Evolutionary conservation across 176 grass and related monocot species (phyloP), one percentile per base, ranked within the genome.

Genomic region (Ensete glaucum): DNA sequence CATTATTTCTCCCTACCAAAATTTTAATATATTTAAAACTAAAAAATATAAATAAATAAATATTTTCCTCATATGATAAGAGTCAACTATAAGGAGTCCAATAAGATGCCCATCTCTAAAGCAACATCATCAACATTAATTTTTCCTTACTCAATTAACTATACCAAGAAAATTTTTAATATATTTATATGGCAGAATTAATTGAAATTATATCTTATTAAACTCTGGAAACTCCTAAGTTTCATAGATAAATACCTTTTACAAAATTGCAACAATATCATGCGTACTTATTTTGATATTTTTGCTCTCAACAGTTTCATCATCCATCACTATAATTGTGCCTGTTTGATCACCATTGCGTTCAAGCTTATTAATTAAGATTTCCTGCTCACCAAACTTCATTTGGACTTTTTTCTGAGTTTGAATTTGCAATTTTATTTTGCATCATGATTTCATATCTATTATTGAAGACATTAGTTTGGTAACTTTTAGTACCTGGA

Each of bases 61-160:
- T 1, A 22, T 22, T 59, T 56, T 64, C 12, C 49, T 60, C 49
- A 15, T 96, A 96, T 89, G 89, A 92, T 62, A 22, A 96, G 85
- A 87, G 89, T 89, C 79, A 89, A 89, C 74, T 96, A 78, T 73
- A 96, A 84, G 65, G 92, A 96, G 81, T 92, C 89, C 9, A 85
- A 84, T 63, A 89, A 96, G 77, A 96, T 96, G 9, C 92, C 92
- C 24, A 92, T 78, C 85, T 96, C 89, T 12, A 80, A 91, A 78
- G 92, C 92, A 85, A 96, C 70, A 90, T 96, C 92, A 64, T 77
- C 74, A 64, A 89, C 83, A 73, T 55, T 84, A 89, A 88, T 77
- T 54, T 88, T 88, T 55, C 92, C 92, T 68, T 60, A 96, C 88
- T 78, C n/a, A n/a, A n/a, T n/a, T n/a, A 92, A 72, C 92, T 96